Conservation (phyloP, 805 yeast genomes). For the Torulaspora indica region DNA sequence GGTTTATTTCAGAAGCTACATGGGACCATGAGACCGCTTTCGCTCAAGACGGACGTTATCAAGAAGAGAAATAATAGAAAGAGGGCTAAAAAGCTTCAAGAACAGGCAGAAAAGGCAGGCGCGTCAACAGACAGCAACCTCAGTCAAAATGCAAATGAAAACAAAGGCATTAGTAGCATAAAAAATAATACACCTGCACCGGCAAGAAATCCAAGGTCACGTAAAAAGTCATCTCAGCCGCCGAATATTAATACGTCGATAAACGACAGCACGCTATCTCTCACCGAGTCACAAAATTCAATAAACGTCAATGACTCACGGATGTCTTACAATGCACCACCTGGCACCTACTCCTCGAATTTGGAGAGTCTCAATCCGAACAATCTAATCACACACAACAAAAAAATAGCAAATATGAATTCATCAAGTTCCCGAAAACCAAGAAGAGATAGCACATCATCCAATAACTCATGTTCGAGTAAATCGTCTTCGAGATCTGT, state of each 20-base stretch:
- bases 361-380: conserved; percentile 19
- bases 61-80: conserved; percentile 68
- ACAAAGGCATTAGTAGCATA: conserved; percentile 1
- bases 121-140: background rate
- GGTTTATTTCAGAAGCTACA: conserved; percentile 88
- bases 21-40: conserved; percentile 91
- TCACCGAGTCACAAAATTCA: background rate
- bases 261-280: background rate
- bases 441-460: conserved; percentile 33
- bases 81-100: conserved; percentile 42
- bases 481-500: conserved; percentile 32
- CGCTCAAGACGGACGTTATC: conserved; percentile 86
- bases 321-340: conserved; percentile 5
- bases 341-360: conserved; percentile 4
- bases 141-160: conserved; percentile 3
- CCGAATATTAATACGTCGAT: background rate
- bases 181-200: background rate
- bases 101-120: conserved; percentile 6
- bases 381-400: conserved; percentile 21
- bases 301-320: conserved; percentile 9
- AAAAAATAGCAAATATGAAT: conserved; percentile 9
- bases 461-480: conserved; percentile 30
- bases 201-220: conserved; percentile 2
- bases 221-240: conserved; percentile 1
- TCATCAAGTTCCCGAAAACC: conserved; percentile 15